Conservation (phyloP, 1,284 basidiomycete genomes). For the Microstroma glucosiphilum region DNA sequence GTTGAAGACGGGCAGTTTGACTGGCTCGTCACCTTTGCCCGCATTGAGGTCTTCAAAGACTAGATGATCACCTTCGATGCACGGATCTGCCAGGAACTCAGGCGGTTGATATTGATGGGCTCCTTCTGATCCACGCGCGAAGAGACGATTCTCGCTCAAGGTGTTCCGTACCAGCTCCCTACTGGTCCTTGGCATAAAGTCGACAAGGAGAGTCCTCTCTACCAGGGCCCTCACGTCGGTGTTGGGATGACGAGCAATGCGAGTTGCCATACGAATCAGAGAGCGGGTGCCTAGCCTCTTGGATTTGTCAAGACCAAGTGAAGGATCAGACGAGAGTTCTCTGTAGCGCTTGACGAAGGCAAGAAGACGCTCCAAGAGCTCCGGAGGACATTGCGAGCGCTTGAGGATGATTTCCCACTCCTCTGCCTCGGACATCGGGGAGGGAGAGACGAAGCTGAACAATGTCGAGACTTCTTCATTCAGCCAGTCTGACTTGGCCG, state of each 20-base stretch:
- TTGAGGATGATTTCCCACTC: conserved; percentile 39
- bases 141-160: conserved; percentile 38
- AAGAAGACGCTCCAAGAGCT: conserved; percentile 31
- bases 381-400: conserved; percentile 16
- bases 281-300: conserved; percentile 50
- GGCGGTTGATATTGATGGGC: conserved; percentile 36
- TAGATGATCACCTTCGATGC: conserved; percentile 19
- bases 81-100: conserved; percentile 29
- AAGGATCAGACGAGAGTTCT: conserved; percentile 32
- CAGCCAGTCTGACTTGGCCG: conserved; percentile 44
- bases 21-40: conserved; percentile 3
- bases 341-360: conserved; percentile 48
- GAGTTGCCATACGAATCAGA: conserved; percentile 47
- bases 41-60: conserved; percentile 22
- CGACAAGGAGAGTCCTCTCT: conserved; percentile 46
- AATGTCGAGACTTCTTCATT: conserved; percentile 49
- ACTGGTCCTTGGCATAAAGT: conserved; percentile 50
- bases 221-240: conserved; percentile 43
- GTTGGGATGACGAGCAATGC: conserved; percentile 43
- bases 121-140: conserved; percentile 38
- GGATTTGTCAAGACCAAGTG: conserved; percentile 44
- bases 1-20: conserved; percentile 41
- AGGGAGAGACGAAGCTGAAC: conserved; percentile 45
- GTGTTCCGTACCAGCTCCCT: conserved; percentile 38
- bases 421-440: conserved; percentile 49